Evolutionary conservation across 1,284 basidiomycete species (phyloP).

Genomic region (Cystobasidiaceae sp.): DNA sequence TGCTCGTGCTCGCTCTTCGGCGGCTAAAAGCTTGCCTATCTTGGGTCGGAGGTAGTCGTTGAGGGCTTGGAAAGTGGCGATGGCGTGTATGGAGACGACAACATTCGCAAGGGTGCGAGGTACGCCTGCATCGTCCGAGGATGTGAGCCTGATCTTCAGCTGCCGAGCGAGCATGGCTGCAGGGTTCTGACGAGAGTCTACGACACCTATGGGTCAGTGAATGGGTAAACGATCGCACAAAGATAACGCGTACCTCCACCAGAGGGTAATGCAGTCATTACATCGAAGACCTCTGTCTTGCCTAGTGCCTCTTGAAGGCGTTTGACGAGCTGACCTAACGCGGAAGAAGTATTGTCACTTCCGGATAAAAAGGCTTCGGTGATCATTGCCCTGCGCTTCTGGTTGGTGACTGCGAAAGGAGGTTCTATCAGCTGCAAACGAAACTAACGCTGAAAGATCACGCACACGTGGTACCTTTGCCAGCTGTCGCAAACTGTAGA

Average conservation of each 20-base stretch:
- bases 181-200: constrained; percentile 26
- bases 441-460: constrained; percentile 21
- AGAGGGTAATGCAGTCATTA: constrained; percentile 73
- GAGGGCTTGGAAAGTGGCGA: constrained; percentile 89
- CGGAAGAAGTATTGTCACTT: constrained; percentile 48
- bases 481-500: constrained; percentile 71
- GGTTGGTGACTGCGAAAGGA: neutral
- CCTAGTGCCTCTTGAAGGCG: constrained; percentile 89
- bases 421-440: neutral
- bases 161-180: constrained; percentile 78
- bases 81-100: constrained; percentile 90
- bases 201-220: neutral
- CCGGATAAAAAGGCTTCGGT: constrained; percentile 11
- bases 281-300: constrained; percentile 88
- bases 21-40: constrained; percentile 48
- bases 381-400: neutral
- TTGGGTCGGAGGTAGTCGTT: constrained; percentile 89
- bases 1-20: constrained; percentile 15
- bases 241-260: constrained; percentile 58
- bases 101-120: constrained; percentile 80
- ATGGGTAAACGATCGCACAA: constrained; percentile 18
- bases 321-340: constrained; percentile 79
- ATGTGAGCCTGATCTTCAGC: constrained; percentile 76
- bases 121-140: constrained; percentile 77
- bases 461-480: constrained; percentile 51